Evolutionary conservation across 352 stramenopile genomes (phyloP), one percentile per base, ranked within the genome.

Genomic region (Pythium apleroticum): DNA sequence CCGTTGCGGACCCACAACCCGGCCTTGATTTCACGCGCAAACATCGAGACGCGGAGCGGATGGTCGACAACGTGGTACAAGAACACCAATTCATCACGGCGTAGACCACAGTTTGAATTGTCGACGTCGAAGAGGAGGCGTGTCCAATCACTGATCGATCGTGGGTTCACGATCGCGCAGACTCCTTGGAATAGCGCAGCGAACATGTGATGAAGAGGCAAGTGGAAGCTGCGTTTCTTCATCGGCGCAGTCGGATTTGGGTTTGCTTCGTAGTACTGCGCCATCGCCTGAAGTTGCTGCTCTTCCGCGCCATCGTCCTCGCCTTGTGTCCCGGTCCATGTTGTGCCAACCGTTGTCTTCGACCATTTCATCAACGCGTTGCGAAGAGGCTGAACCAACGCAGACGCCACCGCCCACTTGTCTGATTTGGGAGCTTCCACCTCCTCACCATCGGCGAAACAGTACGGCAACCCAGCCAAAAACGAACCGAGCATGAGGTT

Each of bases 161-260:
- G 52, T 14, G 79, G 77, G 20, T 65, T 68, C 6, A 87, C 65
- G 3, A 87, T 74, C 10, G 61, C 53, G n/a, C 71, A 76, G 2
- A 93, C 55, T 7, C 75, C 68, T 58, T 91, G 75, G 58, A 90
- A 58, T 14, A 88, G 37, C 19, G 80, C 76, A 25, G 81, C 80
- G 30, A 83, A 87, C 80, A 94, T 88, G 62, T 91, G 86, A 66
- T 94, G 83, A 11, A 94, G 69, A 20, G 84, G 82, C 55, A 91
- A 71, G 55, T 94, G 86, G 54, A 91, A 86, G 48, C 86, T 94
- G 33, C 77, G 80, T 33, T 81, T 77, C 66, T 63, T 66, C 3
- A 46, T 60, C 3, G 27, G 19, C 5, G 27, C 28, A 8, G 60
- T 56, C 37, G 54, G 52, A n/a, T 31, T 59, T 12, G 8, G 22